A percentile compares a stretch with the other conserved stretches of the same genome.
phyloP scores from a whole-genome alignment of 2,329 filamentous ascomycete species.

The Fusarium udum region DNA sequence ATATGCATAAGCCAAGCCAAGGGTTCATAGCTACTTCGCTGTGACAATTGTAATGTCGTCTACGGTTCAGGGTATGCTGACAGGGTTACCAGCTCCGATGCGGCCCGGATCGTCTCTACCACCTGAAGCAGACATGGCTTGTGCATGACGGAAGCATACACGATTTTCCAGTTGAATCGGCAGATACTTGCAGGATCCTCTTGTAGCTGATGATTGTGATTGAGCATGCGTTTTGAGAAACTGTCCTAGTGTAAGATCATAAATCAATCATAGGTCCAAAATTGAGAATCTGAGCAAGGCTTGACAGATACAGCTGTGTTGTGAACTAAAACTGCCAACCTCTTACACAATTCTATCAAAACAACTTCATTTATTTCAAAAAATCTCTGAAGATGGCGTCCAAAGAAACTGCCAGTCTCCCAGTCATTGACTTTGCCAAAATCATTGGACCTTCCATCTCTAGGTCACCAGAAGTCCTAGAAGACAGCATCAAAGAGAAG shows the following conservation, averaged over 20 bases:
- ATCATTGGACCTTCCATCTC: not conserved
- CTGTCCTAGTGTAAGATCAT: not conserved
- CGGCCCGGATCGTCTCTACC: not conserved
- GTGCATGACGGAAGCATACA: not conserved
- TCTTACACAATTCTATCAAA: too few relatives aligned
- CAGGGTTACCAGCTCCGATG: not conserved
- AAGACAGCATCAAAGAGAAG: not conserved
- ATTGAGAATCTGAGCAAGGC: not conserved
- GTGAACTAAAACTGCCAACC: rapidly evolving
- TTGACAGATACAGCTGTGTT: not conserved
- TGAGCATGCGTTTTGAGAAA: not conserved
- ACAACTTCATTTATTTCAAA: rapidly evolving
- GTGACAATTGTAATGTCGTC: not conserved
- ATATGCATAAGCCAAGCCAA: not conserved
- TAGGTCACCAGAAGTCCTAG: not conserved
- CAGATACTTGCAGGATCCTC: not conserved
- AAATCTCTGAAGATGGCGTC: not conserved
- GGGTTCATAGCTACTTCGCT: not conserved
- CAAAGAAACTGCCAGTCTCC: not conserved
- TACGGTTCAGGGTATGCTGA: not conserved
- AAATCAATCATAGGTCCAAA: not conserved
- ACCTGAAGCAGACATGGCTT: not conserved
- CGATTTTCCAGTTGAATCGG: not conserved
- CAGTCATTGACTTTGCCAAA: not conserved
- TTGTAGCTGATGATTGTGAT: not conserved